Evolutionary conservation across 768 basidiomycete species (phyloP), one percentile per base, ranked within the genome.

Genomic region (Suillus fuscotomentosus): DNA sequence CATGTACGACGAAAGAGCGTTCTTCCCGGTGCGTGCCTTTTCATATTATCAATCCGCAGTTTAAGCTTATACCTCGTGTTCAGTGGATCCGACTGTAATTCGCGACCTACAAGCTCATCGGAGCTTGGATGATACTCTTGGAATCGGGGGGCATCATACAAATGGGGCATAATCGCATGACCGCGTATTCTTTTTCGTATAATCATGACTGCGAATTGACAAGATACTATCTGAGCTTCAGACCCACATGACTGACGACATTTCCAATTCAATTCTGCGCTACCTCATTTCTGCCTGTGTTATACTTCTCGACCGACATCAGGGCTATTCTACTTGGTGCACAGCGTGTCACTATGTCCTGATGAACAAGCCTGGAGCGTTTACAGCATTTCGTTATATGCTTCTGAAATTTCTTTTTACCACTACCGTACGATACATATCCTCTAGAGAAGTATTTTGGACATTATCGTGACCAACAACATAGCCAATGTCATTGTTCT

Each of bases 1-100:
- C 97, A 99, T 78, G 87, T 96, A 41, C 88, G 97, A 70, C 86
- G 97, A 76, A 97, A 95, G 82, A 97, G 94, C 71, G 95, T 97
- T 55, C 82, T 98, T 66, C 96, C 95, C 79, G 90, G 93, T 93
- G 75, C 68, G 64, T 63, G 51, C 36, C 50, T 56, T 68, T 66
- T 69, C 55, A 51, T 61, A 1, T 62, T 56, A 62, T n/a, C 39
- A 36, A 38, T 42, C 54, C 38, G 39, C 63, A 50, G 62, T 60
- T 59, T 43, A 62, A 61, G 59, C 65, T 73, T 67, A 69, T 63
- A 66, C 63, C 63, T 39, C 65, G 48, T 72, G 67, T 67, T 53
- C 76, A 92, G 92, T 96, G 72, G 95, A 96, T 77, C 93, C 95
- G 2, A 87, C 88, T 55, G 94, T 97, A 36, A 79, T 96, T 68